A percentile compares a stretch with the other conserved stretches of the same genome.
These are phyloP conservation scores for Alternaria angustiovoidea DNA, from an alignment of 2,329 filamentous ascomycete species.

Conservation along the genomic window DNA sequence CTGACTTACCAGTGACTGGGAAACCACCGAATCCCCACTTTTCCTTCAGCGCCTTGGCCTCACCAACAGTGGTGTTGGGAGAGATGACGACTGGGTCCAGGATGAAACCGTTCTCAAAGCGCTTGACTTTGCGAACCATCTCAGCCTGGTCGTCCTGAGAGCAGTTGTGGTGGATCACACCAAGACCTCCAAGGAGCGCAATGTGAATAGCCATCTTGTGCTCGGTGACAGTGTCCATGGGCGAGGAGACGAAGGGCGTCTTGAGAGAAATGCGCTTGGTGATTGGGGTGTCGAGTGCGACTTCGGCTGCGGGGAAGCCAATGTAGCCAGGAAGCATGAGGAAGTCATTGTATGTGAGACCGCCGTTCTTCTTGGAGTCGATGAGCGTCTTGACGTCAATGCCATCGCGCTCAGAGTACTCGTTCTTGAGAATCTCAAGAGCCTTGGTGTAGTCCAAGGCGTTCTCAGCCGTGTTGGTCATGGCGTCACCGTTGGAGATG, in stretches of 20 bases:
- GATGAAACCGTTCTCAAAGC: slow-evolving; percentile 99
- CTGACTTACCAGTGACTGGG: slow-evolving; percentile 89
- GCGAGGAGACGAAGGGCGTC: slow-evolving; percentile 95
- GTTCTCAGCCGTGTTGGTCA: slow-evolving; percentile 61
- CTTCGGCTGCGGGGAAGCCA: slow-evolving; percentile 92
- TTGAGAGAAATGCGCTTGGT: slow-evolving; percentile 96
- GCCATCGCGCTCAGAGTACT: slow-evolving; percentile 84
- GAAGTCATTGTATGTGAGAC: slow-evolving; percentile 99
- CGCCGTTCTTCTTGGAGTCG: slow-evolving; percentile 89
- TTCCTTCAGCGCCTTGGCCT: slow-evolving; percentile 92
- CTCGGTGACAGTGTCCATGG: slow-evolving; percentile 99
- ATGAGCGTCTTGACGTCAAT: slow-evolving; percentile 86
- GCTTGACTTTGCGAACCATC: slow-evolving; percentile 99
- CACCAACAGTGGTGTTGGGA: slow-evolving; percentile 84
- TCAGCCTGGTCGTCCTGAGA: slow-evolving; percentile 96
- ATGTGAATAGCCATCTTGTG: slow-evolving; percentile 99
- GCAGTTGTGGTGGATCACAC: slow-evolving; percentile 99
- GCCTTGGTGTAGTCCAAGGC: slow-evolving; percentile 78
- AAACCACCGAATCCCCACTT: slow-evolving; percentile 99
- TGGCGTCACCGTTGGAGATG: slow-evolving; percentile 70
- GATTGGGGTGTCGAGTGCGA: slow-evolving; percentile 86
- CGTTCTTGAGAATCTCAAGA: slow-evolving; percentile 76
- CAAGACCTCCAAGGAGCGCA: slow-evolving; percentile 84
- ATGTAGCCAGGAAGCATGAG: slow-evolving; percentile 96
- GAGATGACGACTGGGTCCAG: slow-evolving; percentile 92